Conservation (phyloP, 257 asterid species). For the Fraxinus cuspidata region DNA sequence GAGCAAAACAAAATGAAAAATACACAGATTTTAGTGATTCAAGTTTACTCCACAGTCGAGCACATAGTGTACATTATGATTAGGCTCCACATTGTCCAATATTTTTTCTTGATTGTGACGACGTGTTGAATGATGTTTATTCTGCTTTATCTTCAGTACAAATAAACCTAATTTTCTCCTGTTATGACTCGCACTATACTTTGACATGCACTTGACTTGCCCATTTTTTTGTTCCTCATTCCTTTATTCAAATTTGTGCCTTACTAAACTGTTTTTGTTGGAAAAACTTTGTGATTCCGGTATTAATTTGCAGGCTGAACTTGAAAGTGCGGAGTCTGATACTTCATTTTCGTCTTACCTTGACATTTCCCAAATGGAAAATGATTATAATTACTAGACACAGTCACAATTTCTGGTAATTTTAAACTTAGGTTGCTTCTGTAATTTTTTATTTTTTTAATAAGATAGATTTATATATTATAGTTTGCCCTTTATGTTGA, state of each 20-base stretch:
- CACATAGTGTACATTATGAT: not conserved
- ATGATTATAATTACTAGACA: constrained; percentile 41
- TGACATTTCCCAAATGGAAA: constrained; percentile 35
- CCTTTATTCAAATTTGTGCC: not conserved
- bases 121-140: too few species aligned
- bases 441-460: not conserved
- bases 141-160: too few species aligned
- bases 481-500: not conserved
- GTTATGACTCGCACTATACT: not conserved
- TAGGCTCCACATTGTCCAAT: not conserved
- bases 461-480: constrained; percentile 18
- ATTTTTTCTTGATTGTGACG: not conserved
- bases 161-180: not conserved
- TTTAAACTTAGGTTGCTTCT: not conserved
- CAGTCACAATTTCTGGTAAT: constrained; percentile 22
- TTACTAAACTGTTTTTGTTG: not conserved
- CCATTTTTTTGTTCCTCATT: not conserved
- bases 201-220: not conserved
- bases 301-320: constrained; percentile 61
- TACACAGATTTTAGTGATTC: not conserved
- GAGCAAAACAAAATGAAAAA: not conserved
- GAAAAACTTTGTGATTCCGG: not conserved
- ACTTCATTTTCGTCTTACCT: constrained; percentile 29
- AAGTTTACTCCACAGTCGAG: not conserved
- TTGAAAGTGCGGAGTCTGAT: constrained; percentile 40